These are phyloP conservation scores for Metschnikowia lochheadii DNA, from an alignment of 805 yeast species.

Conservation along the genomic window DNA sequence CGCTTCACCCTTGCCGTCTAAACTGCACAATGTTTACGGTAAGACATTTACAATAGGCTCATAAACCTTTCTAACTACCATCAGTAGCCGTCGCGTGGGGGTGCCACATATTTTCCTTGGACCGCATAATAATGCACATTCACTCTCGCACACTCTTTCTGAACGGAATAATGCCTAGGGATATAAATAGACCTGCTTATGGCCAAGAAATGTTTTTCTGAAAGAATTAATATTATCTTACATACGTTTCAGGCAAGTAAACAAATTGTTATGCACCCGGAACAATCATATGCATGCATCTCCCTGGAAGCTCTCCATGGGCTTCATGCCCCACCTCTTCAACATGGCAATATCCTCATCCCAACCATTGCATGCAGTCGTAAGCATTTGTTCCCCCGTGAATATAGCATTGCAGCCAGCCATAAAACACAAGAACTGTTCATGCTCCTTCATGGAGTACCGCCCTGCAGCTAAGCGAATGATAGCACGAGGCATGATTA, in stretches of 20 bases:
- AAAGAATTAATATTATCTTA: too few species aligned
- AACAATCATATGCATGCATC: background rate
- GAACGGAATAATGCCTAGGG: too few species aligned
- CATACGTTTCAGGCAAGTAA: background rate
- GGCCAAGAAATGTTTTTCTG: too few species aligned
- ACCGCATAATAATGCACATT: too few species aligned
- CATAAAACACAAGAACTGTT: conserved; percentile 71
- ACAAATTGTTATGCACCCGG: background rate
- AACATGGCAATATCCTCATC: conserved; percentile 73
- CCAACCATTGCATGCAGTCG: conserved; percentile 83
- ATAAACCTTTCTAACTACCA: too few species aligned
- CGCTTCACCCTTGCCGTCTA: too few species aligned
- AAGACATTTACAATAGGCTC: too few species aligned
- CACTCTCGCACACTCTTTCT: too few species aligned
- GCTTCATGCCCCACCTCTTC: conserved; percentile 62
- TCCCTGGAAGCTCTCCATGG: conserved; percentile 44
- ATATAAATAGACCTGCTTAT: too few species aligned
- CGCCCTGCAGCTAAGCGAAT: conserved; percentile 79
- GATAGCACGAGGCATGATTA: conserved; percentile 68
- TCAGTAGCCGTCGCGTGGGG: too few species aligned
- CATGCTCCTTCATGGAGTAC: conserved; percentile 73
- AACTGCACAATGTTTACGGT: too few species aligned
- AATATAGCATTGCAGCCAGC: conserved; percentile 78
- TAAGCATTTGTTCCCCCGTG: conserved; percentile 77
- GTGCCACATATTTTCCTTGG: too few species aligned